These are phyloP conservation scores for Colletotrichum ledebouriae DNA, from an alignment of 2,329 filamentous ascomycete species.

Conservation along the genomic window DNA sequence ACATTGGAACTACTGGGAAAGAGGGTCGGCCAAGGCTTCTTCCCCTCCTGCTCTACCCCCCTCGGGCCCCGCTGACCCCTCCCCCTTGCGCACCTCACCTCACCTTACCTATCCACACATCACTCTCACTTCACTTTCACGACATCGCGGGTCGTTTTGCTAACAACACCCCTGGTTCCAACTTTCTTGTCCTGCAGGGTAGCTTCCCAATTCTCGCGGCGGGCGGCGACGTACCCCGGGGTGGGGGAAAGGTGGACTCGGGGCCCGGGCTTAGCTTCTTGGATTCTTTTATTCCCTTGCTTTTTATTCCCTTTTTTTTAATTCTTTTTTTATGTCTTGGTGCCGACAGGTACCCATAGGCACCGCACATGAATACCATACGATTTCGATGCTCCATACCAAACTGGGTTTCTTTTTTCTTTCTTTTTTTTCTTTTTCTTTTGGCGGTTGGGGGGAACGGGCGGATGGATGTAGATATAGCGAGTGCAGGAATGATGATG, in stretches of 20 bases:
- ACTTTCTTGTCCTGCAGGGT: conserved; percentile 22
- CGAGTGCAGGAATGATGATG: not conserved
- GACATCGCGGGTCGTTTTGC: conserved; percentile 10
- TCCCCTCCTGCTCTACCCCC: conserved; percentile 10
- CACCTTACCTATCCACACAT: conserved; percentile 11
- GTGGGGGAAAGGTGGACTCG: conserved; percentile 20
- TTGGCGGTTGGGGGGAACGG: too few relatives aligned
- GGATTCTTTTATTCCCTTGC: not conserved
- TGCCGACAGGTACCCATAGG: too few relatives aligned
- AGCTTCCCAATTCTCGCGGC: conserved; percentile 36
- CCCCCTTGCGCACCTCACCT: not conserved
- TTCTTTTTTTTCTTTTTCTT: too few relatives aligned
- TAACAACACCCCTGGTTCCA: conserved; percentile 35
- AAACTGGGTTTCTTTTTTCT: too few relatives aligned
- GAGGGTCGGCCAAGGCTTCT: conserved; percentile 35
- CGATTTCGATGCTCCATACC: too few relatives aligned
- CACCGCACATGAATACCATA: too few relatives aligned
- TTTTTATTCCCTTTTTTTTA: not conserved
- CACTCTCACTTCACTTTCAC: conserved; percentile 25
- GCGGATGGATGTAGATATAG: not conserved
- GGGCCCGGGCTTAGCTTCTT: not conserved
- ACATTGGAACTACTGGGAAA: conserved; percentile 21
- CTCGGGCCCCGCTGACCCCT: conserved; percentile 20
- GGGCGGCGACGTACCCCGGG: conserved; percentile 40
- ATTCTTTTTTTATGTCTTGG: not conserved